Base-by-base conservation (phyloP, 768 basidiomycete genomes). In the Trametes meyenii region DNA sequence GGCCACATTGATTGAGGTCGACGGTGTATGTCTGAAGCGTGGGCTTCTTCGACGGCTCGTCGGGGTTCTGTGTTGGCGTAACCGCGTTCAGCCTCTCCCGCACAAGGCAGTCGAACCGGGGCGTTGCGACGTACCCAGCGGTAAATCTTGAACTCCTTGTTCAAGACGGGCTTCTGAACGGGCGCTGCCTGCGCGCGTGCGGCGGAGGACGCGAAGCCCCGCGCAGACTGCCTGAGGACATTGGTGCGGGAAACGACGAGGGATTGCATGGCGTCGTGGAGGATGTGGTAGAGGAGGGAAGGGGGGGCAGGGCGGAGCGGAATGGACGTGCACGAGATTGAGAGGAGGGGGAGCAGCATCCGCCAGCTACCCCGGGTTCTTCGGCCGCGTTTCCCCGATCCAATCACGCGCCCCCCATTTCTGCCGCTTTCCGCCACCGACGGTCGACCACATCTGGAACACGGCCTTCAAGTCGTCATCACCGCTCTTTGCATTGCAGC, bases 81-180 rank as follows among this genome's bases (percentile, higher is more conserved):
- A 45, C 13, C 51, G 17, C 48, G 52, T 58, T 55, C 45, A 65
- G 57, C 14, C 17, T 7, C 50, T 6, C 1, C 19, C 46, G 36
- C 10, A 24, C 12, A 33, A 17, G 39, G 39, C 46, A 24, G 40
- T 23, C 55, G 7, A 19, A 49, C 16, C 54, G 19, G 26, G n/a
- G 43, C n/a, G 26, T 29, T 17, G 14, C 26, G 23, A 79, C 85
- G 63, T 60, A 93, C 93, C 94, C 97, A 99, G 74, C 97, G 92
- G 79, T 99, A 99, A 66, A 99, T 95, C 83, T 96, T 92, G 83
- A 99, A 98, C 76, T 95, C 90, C 80, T 98, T 98, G 70, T 88
- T 79, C 67, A 90, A 72, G 17, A 84, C 84, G 0, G 86, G 85
- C 74, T 90, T 91, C 77, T 88, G 79, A 1, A 76, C 73, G 0